Evolutionary conservation across 164 flowering plant species (phyloP), one percentile per base, ranked within the genome.

Genomic region (Taxillus chinensis): DNA sequence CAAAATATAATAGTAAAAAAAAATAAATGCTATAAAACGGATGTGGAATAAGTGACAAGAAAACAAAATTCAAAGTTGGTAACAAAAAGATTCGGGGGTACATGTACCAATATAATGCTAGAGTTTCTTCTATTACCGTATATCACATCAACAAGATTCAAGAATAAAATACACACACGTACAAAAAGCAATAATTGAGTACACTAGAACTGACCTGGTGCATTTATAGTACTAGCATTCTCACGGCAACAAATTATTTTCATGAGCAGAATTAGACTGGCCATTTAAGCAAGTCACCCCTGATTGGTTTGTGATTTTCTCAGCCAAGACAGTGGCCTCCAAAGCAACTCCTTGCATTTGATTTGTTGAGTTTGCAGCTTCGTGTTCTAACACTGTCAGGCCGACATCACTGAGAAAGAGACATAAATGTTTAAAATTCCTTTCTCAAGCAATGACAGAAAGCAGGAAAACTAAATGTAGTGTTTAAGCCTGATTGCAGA

Each of bases 271-370:
- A 63, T 61, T 57, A 45, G 60, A 61, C 59, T 41, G 65, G 37
- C 68, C 74, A 69, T 61, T 41, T 45, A 66, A 60, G 14, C 45
- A 59, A 7, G 68, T 66, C 59, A 67, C 78, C 66, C 77, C 82
- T n/a, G 68, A 62, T 55, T 77, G 57, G 27, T 69, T 67, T 14
- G 67, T 60, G 40, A 70, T 73, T 61, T 73, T 78, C 57, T 78
- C 78, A 15, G 69, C 49, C 39, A 72, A 37, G 10, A 68, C 62
- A 49, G 60, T 67, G 39, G 71, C 62, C 63, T 72, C 77, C 55
- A 73, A 72, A 27, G 68, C 64, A 54, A 42, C 64, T 46, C 58
- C 79, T 9, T 58, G 71, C 64, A 62, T 73, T 50, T 73, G 72
- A 62, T 64, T 57, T 3, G 48, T 57, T 65, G 80, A 52, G 39